phyloP scores from a whole-genome alignment of 78 protist genomes.

The Isochrysis galbana region DNA sequence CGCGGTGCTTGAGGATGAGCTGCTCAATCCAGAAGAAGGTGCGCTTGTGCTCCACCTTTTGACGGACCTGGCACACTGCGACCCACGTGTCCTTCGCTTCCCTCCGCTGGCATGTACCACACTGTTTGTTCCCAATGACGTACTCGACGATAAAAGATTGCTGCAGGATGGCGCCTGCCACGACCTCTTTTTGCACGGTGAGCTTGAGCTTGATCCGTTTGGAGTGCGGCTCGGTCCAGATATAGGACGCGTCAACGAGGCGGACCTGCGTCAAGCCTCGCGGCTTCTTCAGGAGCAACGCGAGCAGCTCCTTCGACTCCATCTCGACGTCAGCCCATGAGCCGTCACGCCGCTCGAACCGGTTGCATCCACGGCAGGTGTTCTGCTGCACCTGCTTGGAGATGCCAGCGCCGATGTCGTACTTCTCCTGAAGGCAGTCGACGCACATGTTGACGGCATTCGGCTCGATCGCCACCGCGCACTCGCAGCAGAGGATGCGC shows the following conservation, averaged over 20 bases:
- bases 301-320: slow-evolving; percentile 93
- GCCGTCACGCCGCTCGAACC: slow-evolving; percentile 58
- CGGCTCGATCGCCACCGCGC: slow-evolving; percentile 81
- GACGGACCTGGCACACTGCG: slow-evolving; percentile 92
- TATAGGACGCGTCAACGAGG: slow-evolving; percentile 94
- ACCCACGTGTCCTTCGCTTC: slow-evolving; percentile 94
- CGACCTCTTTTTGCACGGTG: slow-evolving; percentile 92
- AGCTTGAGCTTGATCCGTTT: slow-evolving; percentile 88
- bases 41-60: slow-evolving; percentile 93
- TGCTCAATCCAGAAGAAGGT: slow-evolving; percentile 96
- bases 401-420: slow-evolving; percentile 97
- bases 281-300: slow-evolving; percentile 79
- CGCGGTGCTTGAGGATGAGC: slow-evolving; percentile 91
- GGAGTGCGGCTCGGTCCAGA: slow-evolving; percentile 99
- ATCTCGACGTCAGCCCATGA: slow-evolving; percentile 22
- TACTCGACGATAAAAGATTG: slow-evolving; percentile 85
- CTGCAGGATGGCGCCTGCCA: slow-evolving; percentile 70
- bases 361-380: slow-evolving; percentile 90
- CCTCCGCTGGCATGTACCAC: slow-evolving; percentile 85
- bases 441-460: slow-evolving; percentile 97
- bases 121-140: slow-evolving; percentile 80
- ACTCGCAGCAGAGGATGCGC: slow-evolving; percentile 78
- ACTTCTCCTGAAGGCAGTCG: slow-evolving; percentile 83
- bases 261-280: slow-evolving; percentile 87
- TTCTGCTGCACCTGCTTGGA: slow-evolving; percentile 75